Evolutionary conservation across 2,329 filamentous ascomycete species (phyloP).

Genomic region (Phialophora tarda): DNA sequence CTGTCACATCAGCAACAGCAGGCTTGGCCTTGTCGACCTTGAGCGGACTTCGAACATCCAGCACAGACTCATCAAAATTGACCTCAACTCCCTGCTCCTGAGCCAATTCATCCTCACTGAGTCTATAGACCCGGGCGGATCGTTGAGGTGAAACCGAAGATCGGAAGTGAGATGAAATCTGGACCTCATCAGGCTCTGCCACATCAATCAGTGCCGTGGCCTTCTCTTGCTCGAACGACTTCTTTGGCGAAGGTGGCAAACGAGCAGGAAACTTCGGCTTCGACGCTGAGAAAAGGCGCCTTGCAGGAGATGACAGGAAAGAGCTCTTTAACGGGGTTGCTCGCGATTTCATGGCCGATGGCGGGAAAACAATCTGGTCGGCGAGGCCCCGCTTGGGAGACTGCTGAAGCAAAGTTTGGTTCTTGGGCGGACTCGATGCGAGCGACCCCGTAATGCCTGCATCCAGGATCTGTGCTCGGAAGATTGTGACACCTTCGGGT

Average conservation of each 20-base stretch:
- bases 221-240: slow-evolving; percentile 7
- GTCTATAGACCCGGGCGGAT: slow-evolving; percentile 30
- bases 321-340: slow-evolving; percentile 48
- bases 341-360: slow-evolving; percentile 44
- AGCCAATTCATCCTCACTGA: slow-evolving; percentile 37
- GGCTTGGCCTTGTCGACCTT: slow-evolving; percentile 34
- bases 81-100: slow-evolving; percentile 25
- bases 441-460: slow-evolving; percentile 9
- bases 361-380: slow-evolving; percentile 45
- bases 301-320: slow-evolving; percentile 53
- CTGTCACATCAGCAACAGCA: slow-evolving; percentile 28
- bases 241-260: slow-evolving; percentile 24
- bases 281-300: slow-evolving; percentile 49
- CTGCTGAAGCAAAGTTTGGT: slow-evolving; percentile 49
- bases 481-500: slow-evolving; percentile 37
- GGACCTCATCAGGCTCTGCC: slow-evolving; percentile 28
- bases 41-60: slow-evolving; percentile 37
- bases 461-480: slow-evolving; percentile 29
- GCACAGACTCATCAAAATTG: slow-evolving; percentile 40
- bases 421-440: slow-evolving; percentile 24
- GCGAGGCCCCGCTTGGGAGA: slow-evolving; percentile 52
- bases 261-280: slow-evolving; percentile 42
- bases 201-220: background rate
- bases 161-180: slow-evolving; percentile 38
- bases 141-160: slow-evolving; percentile 38